Conservation (phyloP, 805 yeast species). For the Grigorovia humatica region DNA sequence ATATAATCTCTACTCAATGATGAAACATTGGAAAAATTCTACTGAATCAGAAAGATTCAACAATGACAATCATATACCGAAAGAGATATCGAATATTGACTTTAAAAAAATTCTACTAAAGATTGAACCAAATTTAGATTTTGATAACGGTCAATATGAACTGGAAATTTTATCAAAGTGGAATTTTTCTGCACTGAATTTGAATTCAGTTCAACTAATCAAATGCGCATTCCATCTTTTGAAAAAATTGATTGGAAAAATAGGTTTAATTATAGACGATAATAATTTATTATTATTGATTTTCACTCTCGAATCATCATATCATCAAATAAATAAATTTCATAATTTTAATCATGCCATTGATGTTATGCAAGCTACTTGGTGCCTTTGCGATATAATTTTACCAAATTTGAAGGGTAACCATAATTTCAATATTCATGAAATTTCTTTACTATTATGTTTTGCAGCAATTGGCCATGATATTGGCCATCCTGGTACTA, state of each 20-base stretch:
- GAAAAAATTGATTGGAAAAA: conserved; percentile 11
- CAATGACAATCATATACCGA: conserved; percentile 8
- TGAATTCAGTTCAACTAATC: conserved; percentile 19
- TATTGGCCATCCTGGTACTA: conserved; percentile 94
- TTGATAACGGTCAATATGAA: conserved; percentile 4
- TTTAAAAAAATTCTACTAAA: conserved; percentile 7
- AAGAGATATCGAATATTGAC: conserved; percentile 12
- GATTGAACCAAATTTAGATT: neutral
- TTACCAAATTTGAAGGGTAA: conserved; percentile 5
- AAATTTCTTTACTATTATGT: conserved; percentile 49
- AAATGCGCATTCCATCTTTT: conserved; percentile 21
- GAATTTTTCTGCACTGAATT: conserved; percentile 24
- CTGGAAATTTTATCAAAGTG: conserved; percentile 17
- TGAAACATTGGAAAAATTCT: conserved; percentile 13
- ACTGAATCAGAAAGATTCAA: conserved; percentile 1
- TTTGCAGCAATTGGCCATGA: conserved; percentile 91
- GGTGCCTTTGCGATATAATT: conserved; percentile 37
- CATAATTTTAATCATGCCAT: conserved; percentile 94
- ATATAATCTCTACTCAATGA: conserved; percentile 22
- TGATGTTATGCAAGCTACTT: conserved; percentile 88
- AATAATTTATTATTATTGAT: conserved; percentile 50
- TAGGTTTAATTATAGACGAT: conserved; percentile 20
- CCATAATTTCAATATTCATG: neutral
- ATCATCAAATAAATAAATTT: conserved; percentile 78
- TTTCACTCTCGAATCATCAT: conserved; percentile 62